Evolutionary conservation across 1,139 yeast species (phyloP).

Genomic region (Hyphopichia fennica): DNA sequence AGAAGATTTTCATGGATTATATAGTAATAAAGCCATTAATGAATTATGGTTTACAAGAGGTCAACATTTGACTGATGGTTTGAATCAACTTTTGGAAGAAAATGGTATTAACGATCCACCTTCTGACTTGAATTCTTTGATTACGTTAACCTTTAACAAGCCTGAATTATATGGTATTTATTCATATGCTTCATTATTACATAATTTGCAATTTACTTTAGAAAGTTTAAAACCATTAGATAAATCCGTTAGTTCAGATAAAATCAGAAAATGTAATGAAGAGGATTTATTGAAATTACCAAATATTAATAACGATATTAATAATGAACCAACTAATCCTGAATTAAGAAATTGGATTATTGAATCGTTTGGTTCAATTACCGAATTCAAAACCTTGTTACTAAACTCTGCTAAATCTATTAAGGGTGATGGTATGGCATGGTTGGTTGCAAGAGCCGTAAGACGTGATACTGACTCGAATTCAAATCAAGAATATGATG

Average conservation of each 20-base stretch:
- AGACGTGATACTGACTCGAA: constrained; percentile 23
- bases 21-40: constrained; percentile 50
- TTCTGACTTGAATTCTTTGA: constrained; percentile 34
- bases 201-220: constrained; percentile 60
- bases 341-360: constrained; percentile 45
- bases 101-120: constrained; percentile 20
- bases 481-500: constrained; percentile 27
- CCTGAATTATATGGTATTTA: constrained; percentile 51
- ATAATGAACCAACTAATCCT: constrained; percentile 41
- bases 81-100: constrained; percentile 42
- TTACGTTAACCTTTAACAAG: constrained; percentile 43
- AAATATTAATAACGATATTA: constrained; percentile 17
- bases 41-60: constrained; percentile 65
- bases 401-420: constrained; percentile 62
- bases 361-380: constrained; percentile 64
- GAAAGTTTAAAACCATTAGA: constrained; percentile 47
- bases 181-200: constrained; percentile 58
- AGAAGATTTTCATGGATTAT: constrained; percentile 53
- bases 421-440: constrained; percentile 74
- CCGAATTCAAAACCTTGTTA: constrained; percentile 64
- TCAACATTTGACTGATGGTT: constrained; percentile 42
- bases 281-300: constrained; percentile 48
- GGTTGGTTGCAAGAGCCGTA: constrained; percentile 66
- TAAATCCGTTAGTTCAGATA: constrained; percentile 8
- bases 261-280: constrained; percentile 20